Conservation (phyloP, 163 green algal species). For the Scenedesmus sp. region DNA sequence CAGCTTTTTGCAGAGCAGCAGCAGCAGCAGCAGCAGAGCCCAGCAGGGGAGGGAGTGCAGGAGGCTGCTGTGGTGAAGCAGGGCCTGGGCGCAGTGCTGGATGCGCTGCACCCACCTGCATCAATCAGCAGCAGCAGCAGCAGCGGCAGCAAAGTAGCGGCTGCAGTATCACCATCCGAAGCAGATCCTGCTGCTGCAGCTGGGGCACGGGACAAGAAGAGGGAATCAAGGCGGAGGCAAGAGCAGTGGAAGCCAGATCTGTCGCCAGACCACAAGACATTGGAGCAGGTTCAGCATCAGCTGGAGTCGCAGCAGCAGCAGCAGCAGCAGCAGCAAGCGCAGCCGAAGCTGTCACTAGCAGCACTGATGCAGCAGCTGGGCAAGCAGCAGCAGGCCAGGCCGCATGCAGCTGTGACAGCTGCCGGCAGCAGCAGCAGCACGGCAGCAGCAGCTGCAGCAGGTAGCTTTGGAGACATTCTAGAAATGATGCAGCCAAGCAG, state of each 20-base stretch:
- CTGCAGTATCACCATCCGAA: not conserved
- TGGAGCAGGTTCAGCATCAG: not conserved
- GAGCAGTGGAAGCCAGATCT: not conserved
- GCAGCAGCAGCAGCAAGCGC: slow-evolving; percentile 6
- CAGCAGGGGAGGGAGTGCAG: not conserved
- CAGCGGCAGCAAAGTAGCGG: not conserved
- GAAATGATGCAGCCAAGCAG: not conserved
- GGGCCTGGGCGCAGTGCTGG: not conserved
- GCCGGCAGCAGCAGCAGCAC: slow-evolving; percentile 7
- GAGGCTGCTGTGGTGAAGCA: not conserved
- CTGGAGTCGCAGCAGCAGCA: slow-evolving; percentile 21
- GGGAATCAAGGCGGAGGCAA: not conserved
- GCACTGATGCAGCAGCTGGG: not conserved
- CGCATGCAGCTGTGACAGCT: not conserved
- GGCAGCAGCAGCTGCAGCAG: slow-evolving; percentile 15
- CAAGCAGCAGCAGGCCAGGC: not conserved
- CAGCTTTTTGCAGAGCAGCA: not conserved
- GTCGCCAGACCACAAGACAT: not conserved
- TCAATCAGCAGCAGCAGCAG: not conserved
- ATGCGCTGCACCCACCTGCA: not conserved
- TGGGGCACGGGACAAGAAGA: not conserved
- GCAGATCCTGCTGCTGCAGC: not conserved
- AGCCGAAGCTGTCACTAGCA: not conserved
- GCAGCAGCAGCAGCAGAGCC: not conserved
- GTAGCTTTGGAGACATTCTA: not conserved